These are phyloP conservation scores for Erysimum cheiri DNA, from an alignment of 441 rosid genomes.

Conservation along the genomic window DNA sequence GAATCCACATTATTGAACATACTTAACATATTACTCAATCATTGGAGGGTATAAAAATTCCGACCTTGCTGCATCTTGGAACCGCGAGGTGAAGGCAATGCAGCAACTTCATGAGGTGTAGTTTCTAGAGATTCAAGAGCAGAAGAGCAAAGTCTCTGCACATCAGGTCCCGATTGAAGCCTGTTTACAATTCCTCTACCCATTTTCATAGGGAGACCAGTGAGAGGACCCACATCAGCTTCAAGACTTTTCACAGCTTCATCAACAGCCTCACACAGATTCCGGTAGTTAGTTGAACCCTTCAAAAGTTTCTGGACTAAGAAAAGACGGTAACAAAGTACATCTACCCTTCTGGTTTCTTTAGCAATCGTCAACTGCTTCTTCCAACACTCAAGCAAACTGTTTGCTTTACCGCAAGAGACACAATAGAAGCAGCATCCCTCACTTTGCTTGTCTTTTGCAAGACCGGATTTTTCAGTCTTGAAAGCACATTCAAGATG, in stretches of 20 bases:
- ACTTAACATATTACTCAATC: constrained; percentile 6
- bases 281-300: constrained; percentile 45
- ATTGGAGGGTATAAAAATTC: constrained; percentile 1
- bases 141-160: constrained; percentile 59
- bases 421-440: constrained; percentile 59
- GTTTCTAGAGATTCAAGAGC: constrained; percentile 48
- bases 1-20: constrained; percentile 27
- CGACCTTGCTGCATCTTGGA: constrained; percentile 36
- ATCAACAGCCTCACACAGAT: constrained; percentile 45
- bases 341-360: constrained; percentile 64
- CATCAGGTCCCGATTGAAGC: constrained; percentile 55
- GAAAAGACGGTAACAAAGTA: constrained; percentile 56
- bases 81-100: constrained; percentile 21
- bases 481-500: constrained; percentile 60
- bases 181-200: constrained; percentile 67
- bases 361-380: constrained; percentile 58
- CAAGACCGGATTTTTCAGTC: constrained; percentile 50
- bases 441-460: constrained; percentile 38
- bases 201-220: constrained; percentile 53
- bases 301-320: constrained; percentile 49
- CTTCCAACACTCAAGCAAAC: constrained; percentile 57
- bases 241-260: constrained; percentile 51
- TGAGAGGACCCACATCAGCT: constrained; percentile 60
- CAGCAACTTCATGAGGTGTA: constrained; percentile 30
- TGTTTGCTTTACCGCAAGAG: constrained; percentile 55